Conservation (phyloP, 257 asterid species). For the Leonotis leonurus region DNA sequence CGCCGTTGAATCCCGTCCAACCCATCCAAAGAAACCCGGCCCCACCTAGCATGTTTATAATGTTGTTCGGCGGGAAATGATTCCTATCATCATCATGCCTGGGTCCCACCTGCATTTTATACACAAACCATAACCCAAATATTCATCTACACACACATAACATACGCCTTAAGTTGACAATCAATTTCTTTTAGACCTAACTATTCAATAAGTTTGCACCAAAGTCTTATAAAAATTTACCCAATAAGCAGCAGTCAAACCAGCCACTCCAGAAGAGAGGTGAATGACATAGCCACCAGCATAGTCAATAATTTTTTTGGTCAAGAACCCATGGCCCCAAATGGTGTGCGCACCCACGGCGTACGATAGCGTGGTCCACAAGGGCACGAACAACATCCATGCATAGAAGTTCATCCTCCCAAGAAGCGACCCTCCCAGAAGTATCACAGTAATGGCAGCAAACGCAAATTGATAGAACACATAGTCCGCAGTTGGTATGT, state of each 20-base stretch:
- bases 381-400: constrained; percentile 68
- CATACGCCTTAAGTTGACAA: too few species aligned
- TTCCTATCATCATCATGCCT: constrained; percentile 49
- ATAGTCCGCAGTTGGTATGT: constrained; percentile 36
- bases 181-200: too few species aligned
- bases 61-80: constrained; percentile 78
- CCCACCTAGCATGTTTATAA: constrained; percentile 64
- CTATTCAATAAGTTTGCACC: too few species aligned
- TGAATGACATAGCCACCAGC: constrained; percentile 79
- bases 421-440: constrained; percentile 54
- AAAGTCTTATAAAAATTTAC: too few species aligned
- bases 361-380: constrained; percentile 53
- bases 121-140: neutral
- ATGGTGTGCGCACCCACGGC: constrained; percentile 55
- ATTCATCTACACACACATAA: neutral
- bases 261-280: constrained; percentile 67
- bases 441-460: constrained; percentile 66
- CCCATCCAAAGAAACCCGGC: constrained; percentile 83
- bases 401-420: constrained; percentile 72
- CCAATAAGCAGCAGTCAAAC: constrained; percentile 84
- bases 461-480: constrained; percentile 60
- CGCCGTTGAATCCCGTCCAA: constrained; percentile 82
- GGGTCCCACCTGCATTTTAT: constrained; percentile 56
- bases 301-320: constrained; percentile 35
- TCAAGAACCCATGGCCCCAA: constrained; percentile 58